Conservation (phyloP, 164 flowering plant genomes). For the Aristolochia californica region DNA sequence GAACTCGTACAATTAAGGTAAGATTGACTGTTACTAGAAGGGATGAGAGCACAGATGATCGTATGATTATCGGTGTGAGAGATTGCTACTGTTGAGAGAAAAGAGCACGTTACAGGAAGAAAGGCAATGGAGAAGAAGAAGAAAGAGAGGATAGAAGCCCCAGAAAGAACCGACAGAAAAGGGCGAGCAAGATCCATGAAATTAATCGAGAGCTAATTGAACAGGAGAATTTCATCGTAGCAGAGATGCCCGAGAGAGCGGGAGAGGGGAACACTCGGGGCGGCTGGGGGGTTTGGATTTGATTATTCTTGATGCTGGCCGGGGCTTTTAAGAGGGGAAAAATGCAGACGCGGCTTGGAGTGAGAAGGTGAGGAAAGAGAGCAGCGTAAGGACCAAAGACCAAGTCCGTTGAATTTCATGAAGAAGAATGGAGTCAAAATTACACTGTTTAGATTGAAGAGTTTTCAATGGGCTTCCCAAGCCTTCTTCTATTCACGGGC, state of each 20-base stretch:
- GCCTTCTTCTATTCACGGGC: too few species aligned
- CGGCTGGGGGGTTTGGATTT: too few species aligned
- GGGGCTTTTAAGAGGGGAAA: too few species aligned
- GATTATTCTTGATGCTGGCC: too few species aligned
- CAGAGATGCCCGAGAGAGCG: neutral
- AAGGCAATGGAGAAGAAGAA: constrained; percentile 3
- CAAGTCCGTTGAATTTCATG: too few species aligned
- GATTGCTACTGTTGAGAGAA: constrained; percentile 50
- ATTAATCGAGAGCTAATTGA: constrained; percentile 7
- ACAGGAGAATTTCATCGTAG: constrained; percentile 7
- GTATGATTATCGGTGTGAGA: constrained; percentile 36
- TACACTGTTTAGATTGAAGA: too few species aligned
- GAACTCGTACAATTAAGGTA: constrained; percentile 40
- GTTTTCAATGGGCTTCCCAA: too few species aligned
- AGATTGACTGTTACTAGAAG: constrained; percentile 1
- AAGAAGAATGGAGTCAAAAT: too few species aligned
- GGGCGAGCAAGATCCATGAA: constrained; percentile 25
- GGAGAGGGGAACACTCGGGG: neutral
- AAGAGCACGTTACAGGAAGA: constrained; percentile 8
- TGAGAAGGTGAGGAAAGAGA: too few species aligned
- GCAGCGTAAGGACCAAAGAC: too few species aligned
- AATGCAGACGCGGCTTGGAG: too few species aligned
- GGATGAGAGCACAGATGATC: constrained; percentile 38
- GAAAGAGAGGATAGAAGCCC: constrained; percentile 2
- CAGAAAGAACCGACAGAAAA: too few species aligned